These are phyloP conservation scores for Aspergillus ostianus DNA, from an alignment of 495 filamentous ascomycete species.

Conservation along the genomic window DNA sequence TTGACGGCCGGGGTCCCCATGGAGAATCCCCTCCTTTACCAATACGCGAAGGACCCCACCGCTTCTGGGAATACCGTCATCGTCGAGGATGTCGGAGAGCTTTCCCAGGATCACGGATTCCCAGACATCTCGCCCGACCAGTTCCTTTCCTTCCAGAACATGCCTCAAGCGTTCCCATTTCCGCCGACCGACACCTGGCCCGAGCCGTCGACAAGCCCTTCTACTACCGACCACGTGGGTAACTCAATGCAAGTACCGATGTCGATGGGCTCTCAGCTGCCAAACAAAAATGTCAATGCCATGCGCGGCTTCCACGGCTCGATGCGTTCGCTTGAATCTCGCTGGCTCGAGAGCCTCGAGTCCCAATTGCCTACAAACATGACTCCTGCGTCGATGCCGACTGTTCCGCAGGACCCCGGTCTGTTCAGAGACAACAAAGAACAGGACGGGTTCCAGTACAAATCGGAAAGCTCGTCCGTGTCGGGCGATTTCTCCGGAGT, in stretches of 20 bases:
- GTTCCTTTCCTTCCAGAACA: conserved; percentile 35
- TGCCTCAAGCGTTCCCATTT: conserved; percentile 36
- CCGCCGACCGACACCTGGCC: conserved; percentile 33
- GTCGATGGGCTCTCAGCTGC: conserved; percentile 24
- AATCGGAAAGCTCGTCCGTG: conserved; percentile 42
- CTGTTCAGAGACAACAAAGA: conserved; percentile 24
- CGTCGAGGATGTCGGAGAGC: conserved; percentile 40
- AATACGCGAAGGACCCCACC: conserved; percentile 34
- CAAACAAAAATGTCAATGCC: conserved; percentile 21
- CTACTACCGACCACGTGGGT: conserved; percentile 24
- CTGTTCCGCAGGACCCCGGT: conserved; percentile 17
- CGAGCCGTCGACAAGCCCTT: conserved; percentile 20
- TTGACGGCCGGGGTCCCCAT: conserved; percentile 35
- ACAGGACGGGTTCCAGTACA: conserved; percentile 37
- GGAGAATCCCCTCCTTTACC: conserved; percentile 39
- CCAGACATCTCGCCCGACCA: conserved; percentile 33
- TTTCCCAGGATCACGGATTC: conserved; percentile 35
- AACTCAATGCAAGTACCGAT: conserved; percentile 23
- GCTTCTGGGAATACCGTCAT: conserved; percentile 36
- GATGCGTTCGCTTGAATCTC: conserved; percentile 37
- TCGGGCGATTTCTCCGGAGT: conserved; percentile 36
- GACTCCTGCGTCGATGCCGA: conserved; percentile 26
- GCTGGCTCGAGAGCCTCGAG: conserved; percentile 39
- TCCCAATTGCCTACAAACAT: conserved; percentile 37
- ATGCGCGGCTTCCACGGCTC: conserved; percentile 28